Conservation (phyloP, 345 rosid species). For the Dipteronia sinensis region DNA sequence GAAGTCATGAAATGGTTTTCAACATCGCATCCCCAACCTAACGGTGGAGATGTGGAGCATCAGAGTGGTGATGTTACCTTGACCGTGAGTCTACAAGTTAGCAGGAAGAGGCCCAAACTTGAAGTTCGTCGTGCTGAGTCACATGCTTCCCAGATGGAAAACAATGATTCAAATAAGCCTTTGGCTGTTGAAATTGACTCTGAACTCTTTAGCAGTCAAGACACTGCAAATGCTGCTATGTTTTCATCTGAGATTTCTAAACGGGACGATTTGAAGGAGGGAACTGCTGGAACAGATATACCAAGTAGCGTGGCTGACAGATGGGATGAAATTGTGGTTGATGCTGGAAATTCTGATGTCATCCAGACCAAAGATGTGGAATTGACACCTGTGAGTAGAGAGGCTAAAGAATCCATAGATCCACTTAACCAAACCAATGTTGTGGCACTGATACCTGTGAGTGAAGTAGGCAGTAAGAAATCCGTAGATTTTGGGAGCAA, state of each 20-base stretch:
- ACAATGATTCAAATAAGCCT: slow-evolving; percentile 42
- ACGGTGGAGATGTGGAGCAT: slow-evolving; percentile 46
- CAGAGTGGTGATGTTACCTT: slow-evolving; percentile 43
- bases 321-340: slow-evolving; percentile 80
- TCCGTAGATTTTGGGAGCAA: slow-evolving; percentile 56
- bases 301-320: slow-evolving; percentile 53
- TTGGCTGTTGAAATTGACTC: slow-evolving; percentile 55
- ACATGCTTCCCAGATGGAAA: slow-evolving; percentile 58
- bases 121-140: slow-evolving; percentile 92
- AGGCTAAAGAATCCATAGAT: slow-evolving; percentile 31
- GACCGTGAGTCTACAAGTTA: slow-evolving; percentile 49
- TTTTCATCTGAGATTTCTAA: slow-evolving; percentile 35
- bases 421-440: slow-evolving; percentile 27
- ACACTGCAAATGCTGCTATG: slow-evolving; percentile 34
- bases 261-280: slow-evolving; percentile 33
- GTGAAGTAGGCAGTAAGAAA: slow-evolving; percentile 42
- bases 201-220: slow-evolving; percentile 54
- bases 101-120: slow-evolving; percentile 85
- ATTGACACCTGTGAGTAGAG: slow-evolving; percentile 28
- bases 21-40: slow-evolving; percentile 47
- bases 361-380: slow-evolving; percentile 29
- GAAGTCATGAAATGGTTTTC: slow-evolving; percentile 86
- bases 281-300: slow-evolving; percentile 33
- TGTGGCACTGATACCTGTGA: slow-evolving; percentile 38
- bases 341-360: slow-evolving; percentile 48